Evolutionary conservation across 2,329 filamentous ascomycete species (phyloP), one percentile per base, ranked within the genome.

Genomic region (Torrubiellomyces zombiae): DNA sequence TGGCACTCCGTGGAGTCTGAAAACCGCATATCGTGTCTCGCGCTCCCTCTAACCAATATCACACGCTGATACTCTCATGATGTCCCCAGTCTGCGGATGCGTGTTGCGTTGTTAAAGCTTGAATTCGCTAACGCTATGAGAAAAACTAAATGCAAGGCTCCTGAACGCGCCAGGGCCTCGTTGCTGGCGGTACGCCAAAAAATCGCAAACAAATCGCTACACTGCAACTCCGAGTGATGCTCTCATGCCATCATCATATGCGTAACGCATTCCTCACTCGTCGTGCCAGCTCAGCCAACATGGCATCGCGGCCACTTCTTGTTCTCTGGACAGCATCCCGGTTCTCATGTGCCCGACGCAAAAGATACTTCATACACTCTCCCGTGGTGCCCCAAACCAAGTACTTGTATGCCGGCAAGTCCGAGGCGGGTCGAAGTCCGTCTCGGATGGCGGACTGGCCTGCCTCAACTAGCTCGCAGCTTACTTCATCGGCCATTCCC

Each of bases 401-500:
- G 39, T 77, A 77, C 52, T 77, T 77, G 51, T 69, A 75, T 13
- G 75, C 74, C 11, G 76, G 61, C 20, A 77, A 55, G 6, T 37
- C 32, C 9, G 38, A 27, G 7, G 36, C 30, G 28, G 36, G 36
- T 26, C 31, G 27, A 11, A 33, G 36, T 53, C 32, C 35, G 21
- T 34, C 34, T 25, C 36, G 32, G 10, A 40, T 34, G 18, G 48
- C 43, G 3, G 42, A 37, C 26, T 43, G 41, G 26, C 44, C 41
- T 7, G 50, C 49, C 32, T 53, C 47, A 16, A 54, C 48, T 9
- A 75, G 51, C 44, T 71, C 67, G 43, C 68, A 74, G 45, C 75
- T 82, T 26, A 95, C 72, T 45, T 94, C 85, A 38, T 95, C 86
- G 2, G 86, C 86, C 86, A 95, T 95, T 20, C 86, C 85, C 56